Evolutionary conservation across 2,329 filamentous ascomycete genomes (phyloP).

Genomic region (Plectosphaerella plurivora): DNA sequence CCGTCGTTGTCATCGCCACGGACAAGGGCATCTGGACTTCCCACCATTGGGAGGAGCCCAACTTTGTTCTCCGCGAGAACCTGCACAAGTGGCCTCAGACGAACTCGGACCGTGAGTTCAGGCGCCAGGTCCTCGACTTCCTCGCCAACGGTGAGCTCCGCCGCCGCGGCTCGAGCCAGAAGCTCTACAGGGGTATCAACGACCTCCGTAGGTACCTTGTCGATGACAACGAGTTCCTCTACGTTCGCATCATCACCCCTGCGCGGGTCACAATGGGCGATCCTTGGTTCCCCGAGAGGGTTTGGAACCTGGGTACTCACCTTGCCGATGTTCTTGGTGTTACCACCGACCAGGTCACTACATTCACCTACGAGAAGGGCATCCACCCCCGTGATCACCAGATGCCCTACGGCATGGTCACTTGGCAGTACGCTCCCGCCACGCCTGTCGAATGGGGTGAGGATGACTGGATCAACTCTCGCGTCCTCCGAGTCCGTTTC

Average conservation of each 20-base stretch:
- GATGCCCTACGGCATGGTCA: background rate
- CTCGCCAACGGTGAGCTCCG: background rate
- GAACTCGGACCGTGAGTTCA: background rate
- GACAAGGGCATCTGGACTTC: slow-evolving; percentile 2
- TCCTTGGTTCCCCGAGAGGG: background rate
- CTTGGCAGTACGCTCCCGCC: background rate
- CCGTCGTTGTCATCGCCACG: slow-evolving; percentile 1
- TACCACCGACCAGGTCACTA: background rate
- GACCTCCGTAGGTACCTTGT: background rate
- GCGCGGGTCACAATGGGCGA: background rate
- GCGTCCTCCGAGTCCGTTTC: background rate
- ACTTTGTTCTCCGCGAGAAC: background rate
- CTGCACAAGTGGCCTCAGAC: background rate
- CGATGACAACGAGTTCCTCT: background rate
- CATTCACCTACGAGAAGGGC: slow-evolving; percentile 1
- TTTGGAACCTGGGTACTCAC: background rate
- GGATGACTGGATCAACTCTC: background rate
- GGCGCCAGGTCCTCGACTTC: background rate
- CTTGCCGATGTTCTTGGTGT: background rate
- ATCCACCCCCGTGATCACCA: background rate
- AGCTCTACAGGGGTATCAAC: background rate
- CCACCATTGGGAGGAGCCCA: slow-evolving; percentile 6
- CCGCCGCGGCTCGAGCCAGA: background rate
- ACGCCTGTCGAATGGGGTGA: background rate
- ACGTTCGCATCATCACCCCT: slow-evolving; percentile 1